These are phyloP conservation scores for Betula pendula DNA, from an alignment of 306 rosid genomes.

Conservation along the genomic window DNA sequence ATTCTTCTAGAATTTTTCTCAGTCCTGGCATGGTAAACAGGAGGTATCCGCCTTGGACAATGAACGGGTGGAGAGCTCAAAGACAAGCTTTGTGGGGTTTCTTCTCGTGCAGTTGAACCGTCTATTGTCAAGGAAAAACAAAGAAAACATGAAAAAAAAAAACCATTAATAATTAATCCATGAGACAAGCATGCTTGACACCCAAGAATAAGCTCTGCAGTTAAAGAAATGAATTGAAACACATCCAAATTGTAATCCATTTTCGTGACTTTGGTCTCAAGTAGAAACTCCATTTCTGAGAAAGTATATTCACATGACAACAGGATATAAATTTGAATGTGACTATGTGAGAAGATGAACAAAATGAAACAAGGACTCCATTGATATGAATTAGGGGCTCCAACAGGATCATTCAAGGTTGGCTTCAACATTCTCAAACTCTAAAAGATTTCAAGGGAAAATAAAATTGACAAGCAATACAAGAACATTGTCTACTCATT, in stretches of 20 bases:
- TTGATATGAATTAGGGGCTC: not conserved
- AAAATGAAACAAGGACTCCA: not conserved
- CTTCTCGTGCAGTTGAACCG: slow-evolving; percentile 40
- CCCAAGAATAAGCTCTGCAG: not conserved
- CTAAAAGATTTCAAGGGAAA: not conserved
- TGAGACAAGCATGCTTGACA: slow-evolving; percentile 11
- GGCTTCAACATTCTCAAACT: not conserved
- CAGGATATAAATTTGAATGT: not conserved
- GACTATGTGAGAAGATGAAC: not conserved
- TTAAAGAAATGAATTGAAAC: not conserved
- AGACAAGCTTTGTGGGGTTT: slow-evolving; percentile 50
- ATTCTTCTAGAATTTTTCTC: slow-evolving; percentile 53
- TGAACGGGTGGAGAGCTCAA: slow-evolving; percentile 52
- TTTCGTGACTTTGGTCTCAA: not conserved
- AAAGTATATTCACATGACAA: not conserved
- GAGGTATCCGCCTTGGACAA: slow-evolving; percentile 59
- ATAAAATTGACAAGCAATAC: not conserved
- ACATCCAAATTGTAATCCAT: not conserved
- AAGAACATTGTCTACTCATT: not conserved
- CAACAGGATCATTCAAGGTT: too few species aligned
- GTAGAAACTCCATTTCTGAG: not conserved
- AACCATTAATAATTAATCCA: not conserved
- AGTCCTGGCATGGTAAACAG: slow-evolving; percentile 45
- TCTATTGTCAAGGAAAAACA: slow-evolving; percentile 30
- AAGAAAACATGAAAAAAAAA: not conserved